These are phyloP conservation scores for Sarocladiaceae sp. DNA, from an alignment of 2,329 filamentous ascomycete genomes.

Conservation along the genomic window DNA sequence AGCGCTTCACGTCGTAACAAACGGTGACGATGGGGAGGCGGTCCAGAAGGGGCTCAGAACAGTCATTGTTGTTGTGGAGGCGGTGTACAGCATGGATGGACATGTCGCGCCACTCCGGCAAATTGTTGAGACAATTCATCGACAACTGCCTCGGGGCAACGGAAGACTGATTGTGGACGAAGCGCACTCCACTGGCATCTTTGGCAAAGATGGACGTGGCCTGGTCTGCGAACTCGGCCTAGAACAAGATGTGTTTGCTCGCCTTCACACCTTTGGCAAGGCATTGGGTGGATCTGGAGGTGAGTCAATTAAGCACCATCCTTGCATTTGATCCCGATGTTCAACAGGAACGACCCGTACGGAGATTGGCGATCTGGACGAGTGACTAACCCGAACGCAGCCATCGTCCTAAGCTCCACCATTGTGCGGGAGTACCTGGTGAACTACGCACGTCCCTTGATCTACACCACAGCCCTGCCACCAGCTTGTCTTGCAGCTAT, in stretches of 20 bases:
- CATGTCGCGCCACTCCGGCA: conserved; percentile 59
- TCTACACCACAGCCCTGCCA: conserved; percentile 66
- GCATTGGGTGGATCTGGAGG: conserved; percentile 64
- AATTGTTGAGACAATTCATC: conserved; percentile 52
- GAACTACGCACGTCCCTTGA: conserved; percentile 69
- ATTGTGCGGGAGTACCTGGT: conserved; percentile 58
- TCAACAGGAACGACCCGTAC: neutral
- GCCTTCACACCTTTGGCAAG: conserved; percentile 62
- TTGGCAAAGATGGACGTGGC: conserved; percentile 50
- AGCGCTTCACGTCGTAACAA: conserved; percentile 23
- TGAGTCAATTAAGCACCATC: no score
- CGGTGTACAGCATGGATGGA: conserved; percentile 79
- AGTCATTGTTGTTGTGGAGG: conserved; percentile 64
- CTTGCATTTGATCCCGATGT: conserved; percentile 14
- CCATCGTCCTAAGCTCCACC: conserved; percentile 55
- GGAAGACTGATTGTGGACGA: conserved; percentile 61
- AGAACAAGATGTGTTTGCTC: conserved; percentile 48
- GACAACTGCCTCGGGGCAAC: conserved; percentile 49
- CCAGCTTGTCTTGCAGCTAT: conserved; percentile 48
- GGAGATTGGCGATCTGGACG: neutral
- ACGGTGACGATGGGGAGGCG: conserved; percentile 20
- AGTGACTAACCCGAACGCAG: conserved; percentile 11
- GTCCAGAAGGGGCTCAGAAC: conserved; percentile 35
- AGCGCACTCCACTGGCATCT: conserved; percentile 58
- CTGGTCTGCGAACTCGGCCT: conserved; percentile 51